Evolutionary conservation across 2,329 filamentous ascomycete species (phyloP), one percentile per base, ranked within the genome.

Genomic region (Aspergillus pseudoglaucus): DNA sequence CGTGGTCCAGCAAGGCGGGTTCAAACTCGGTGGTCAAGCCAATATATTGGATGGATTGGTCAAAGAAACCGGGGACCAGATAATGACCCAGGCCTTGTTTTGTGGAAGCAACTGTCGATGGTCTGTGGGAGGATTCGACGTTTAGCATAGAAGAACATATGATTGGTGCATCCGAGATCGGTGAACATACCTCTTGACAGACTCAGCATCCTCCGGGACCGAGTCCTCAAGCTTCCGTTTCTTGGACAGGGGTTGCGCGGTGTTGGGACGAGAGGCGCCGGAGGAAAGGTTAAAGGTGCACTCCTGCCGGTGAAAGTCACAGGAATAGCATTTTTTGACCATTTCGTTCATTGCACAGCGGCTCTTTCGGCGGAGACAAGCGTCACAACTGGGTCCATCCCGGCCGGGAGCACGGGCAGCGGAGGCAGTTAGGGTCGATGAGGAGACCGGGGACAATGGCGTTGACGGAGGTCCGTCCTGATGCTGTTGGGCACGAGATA

Each of bases 301-400:
- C 23, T 72, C 68, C 57, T 72, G 69, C 38, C 67, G 67, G 52
- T 71, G 68, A 35, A 71, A 72, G 45, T 72, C 68, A 49, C 69
- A 72, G 40, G 68, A 71, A 47, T 70, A 71, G 52, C 69, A 71
- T 51, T 70, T 71, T 48, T 70, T 69, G 51, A 69, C 63, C 53
- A 64, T 61, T 50, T 70, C 67, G 52, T 71, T 71, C 63, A 72
- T 72, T 15, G 68, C 68, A 57, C 69, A 71, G 15, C 67, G 63
- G 56, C 67, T 70, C 55, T 68, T 70, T 57, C 68, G 60, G 50
- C 63, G 65, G 46, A 70, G 59, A 56, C 69, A 72, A 43, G 68
- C 69, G 61, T 72, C 69, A 53, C 69, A 72, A 48, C 63, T 68
- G 22, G 62, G 54, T 53, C 60, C 66, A 69, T 69, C 60, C 62